Base-by-base conservation (phyloP, 257 asterid species). In the Nicotiana tabacum region DNA sequence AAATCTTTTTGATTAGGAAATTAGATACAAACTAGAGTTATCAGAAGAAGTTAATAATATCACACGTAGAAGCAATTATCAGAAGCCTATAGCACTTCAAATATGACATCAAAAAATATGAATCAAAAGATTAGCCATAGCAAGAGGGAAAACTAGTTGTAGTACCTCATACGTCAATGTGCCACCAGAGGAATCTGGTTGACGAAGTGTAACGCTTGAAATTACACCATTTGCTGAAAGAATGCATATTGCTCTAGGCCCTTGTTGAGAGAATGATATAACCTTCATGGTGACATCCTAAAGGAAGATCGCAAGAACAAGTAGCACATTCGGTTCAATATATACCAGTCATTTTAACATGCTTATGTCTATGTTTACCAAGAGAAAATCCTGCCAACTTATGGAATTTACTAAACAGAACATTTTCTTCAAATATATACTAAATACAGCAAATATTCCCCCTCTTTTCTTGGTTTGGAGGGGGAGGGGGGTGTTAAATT, bases 161-260 rank as follows among this genome's bases (percentile, higher is more conserved):
- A 83, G 82, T 72, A 94, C 97, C 98, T 94, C 98, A 74, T 94
- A 94, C 6, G 97, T 94, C 87, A 92, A 85, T 46, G 96, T 92
- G 62, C 98, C 98, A 56, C 98, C 98, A 29, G 96, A 92, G 78
- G 97, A 91, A 87, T 92, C 95, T 27, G 98, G 96, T 78, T 94
- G 97, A 77, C 98, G 94, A 80, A 94, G 92, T 5, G 97, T 92
- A 48, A 92, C 98, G 2, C 93, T 94, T 9, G 98, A 94, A 85
- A 94, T 89, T 16, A 89, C 89, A 64, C 98, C 98, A 68, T 86
- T 94, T 46, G 97, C 98, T 5, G 98, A 92, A 77, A 94, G 93
- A 83, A 94, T 89, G 83, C 98, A 94, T 66, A 94, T 92, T 58
- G 96, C 92, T 21, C 98, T 91, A 51, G 97, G 97, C 35, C 98